Percentiles rank a stretch among this genome's conserved stretches.
phyloP scores from a whole-genome alignment of 129 eudicot species.

The Glebionis coronaria region DNA sequence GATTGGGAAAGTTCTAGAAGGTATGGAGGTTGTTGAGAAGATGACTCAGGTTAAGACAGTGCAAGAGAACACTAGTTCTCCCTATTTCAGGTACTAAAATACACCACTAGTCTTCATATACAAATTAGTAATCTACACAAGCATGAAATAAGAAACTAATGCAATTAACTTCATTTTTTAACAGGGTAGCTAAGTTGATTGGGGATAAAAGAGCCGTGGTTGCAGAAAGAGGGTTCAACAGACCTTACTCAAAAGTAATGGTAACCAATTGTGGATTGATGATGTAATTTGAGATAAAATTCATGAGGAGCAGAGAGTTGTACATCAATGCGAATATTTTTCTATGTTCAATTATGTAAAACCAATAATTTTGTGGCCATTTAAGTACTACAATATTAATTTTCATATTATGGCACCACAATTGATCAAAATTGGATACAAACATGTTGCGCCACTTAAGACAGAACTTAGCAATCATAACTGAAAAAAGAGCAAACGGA shows the following conservation, averaged over 20 bases:
- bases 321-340: constrained; percentile 21
- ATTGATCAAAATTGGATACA: constrained; percentile 34
- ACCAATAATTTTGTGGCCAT: constrained; percentile 11
- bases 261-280: constrained; percentile 79
- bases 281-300: constrained; percentile 28
- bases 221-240: constrained; percentile 92
- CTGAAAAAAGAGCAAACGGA: background rate
- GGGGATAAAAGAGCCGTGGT: constrained; percentile 98
- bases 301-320: constrained; percentile 17
- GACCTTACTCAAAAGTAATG: constrained; percentile 84
- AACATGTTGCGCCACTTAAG: constrained; percentile 12
- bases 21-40: constrained; percentile 80
- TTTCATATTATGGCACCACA: background rate
- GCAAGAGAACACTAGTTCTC: constrained; percentile 84
- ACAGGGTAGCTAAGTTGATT: constrained; percentile 94
- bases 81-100: constrained; percentile 85
- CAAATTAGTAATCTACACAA: background rate
- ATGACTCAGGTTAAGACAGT: constrained; percentile 79
- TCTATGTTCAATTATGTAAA: constrained; percentile 14
- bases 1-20: constrained; percentile 77
- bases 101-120: background rate
- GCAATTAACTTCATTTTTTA: constrained; percentile 1
- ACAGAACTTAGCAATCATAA: background rate
- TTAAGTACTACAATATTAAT: constrained; percentile 9
- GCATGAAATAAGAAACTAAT: background rate